These are phyloP conservation scores for Acacia confusa DNA, from an alignment of 306 rosid genomes.

Conservation along the genomic window DNA sequence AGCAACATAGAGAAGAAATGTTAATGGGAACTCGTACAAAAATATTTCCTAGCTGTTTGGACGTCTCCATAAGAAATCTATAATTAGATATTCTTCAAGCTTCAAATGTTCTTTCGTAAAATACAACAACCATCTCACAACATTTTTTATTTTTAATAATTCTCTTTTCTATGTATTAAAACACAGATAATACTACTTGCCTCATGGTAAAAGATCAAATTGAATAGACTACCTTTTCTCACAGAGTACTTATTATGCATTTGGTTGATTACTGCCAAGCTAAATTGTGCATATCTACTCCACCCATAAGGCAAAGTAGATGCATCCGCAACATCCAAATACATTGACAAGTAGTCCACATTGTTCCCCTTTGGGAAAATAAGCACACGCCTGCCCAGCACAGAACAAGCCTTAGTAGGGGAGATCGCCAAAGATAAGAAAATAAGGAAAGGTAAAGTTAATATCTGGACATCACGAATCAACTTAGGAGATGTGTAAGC, in stretches of 20 bases:
- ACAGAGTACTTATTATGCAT: slow-evolving; percentile 64
- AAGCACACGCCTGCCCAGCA: slow-evolving; percentile 73
- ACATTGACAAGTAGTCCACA: slow-evolving; percentile 86
- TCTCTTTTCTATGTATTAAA: slow-evolving; percentile 12
- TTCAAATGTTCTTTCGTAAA: slow-evolving; percentile 24
- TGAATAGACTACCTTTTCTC: slow-evolving; percentile 64
- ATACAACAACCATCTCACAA: slow-evolving; percentile 16
- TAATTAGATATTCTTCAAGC: slow-evolving; percentile 5
- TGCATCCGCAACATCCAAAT: slow-evolving; percentile 87
- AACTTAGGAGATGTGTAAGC: slow-evolving; percentile 4
- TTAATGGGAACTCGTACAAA: not conserved
- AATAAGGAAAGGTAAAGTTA: not conserved
- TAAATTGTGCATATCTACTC: slow-evolving; percentile 90
- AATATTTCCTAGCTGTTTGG: slow-evolving; percentile 8
- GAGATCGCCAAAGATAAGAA: slow-evolving; percentile 11
- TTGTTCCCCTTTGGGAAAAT: slow-evolving; percentile 92
- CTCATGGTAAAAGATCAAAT: slow-evolving; percentile 24
- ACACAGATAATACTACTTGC: slow-evolving; percentile 8
- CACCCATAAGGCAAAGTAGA: slow-evolving; percentile 81
- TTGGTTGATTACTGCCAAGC: slow-evolving; percentile 76
- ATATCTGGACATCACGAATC: slow-evolving; percentile 7
- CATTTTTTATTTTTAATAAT: slow-evolving; percentile 14
- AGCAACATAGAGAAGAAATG: not conserved
- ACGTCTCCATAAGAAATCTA: slow-evolving; percentile 6
- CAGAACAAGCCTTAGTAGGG: slow-evolving; percentile 29